Conservation (phyloP, 2,329 filamentous ascomycete genomes). For the Pseudocercospora macadamiae region DNA sequence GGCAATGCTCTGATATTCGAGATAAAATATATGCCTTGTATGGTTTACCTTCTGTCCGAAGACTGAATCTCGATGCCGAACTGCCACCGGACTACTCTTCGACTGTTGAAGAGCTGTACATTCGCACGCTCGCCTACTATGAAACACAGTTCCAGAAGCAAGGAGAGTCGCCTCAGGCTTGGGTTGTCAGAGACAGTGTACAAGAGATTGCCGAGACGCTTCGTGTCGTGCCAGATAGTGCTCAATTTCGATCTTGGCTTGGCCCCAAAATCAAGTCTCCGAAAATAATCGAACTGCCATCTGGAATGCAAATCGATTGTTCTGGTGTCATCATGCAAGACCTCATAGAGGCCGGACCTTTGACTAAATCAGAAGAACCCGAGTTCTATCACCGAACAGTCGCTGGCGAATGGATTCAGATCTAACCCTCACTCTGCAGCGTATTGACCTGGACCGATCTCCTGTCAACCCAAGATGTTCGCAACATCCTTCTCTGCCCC, state of each 20-base stretch:
- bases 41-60: neutral
- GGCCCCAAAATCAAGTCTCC: neutral
- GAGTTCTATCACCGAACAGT: neutral
- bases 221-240: neutral
- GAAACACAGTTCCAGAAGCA: neutral
- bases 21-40: neutral
- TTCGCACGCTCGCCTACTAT: neutral
- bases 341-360: neutral
- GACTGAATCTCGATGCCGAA: neutral
- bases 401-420: neutral
- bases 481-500: neutral
- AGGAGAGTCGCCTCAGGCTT: neutral
- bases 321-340: neutral
- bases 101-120: neutral
- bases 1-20: neutral
- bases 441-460: neutral
- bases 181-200: neutral
- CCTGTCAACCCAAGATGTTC: neutral
- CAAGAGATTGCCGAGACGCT: neutral
- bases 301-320: neutral
- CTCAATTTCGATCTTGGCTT: neutral
- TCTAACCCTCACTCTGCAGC: neutral
- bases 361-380: neutral
- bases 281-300: neutral
- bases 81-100: neutral